These are phyloP conservation scores for Candida suzukii DNA, from an alignment of 805 yeast species.

Conservation along the genomic window DNA sequence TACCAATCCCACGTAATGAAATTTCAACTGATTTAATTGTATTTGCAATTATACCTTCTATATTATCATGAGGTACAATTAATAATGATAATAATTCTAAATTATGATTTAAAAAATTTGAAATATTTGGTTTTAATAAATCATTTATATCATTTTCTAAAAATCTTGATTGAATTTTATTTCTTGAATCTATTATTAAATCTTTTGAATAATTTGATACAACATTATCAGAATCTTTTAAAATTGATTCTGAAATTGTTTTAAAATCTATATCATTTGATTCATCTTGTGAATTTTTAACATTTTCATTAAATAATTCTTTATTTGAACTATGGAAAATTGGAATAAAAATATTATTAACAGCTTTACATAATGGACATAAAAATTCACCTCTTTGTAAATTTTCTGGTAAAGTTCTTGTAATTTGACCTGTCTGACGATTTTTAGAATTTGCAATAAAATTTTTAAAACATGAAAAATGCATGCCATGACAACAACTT, in stretches of 20 bases:
- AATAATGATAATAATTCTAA: conserved; percentile 11
- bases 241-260: background rate
- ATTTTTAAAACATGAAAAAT: conserved; percentile 64
- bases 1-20: conserved; percentile 52
- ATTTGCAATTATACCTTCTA: conserved; percentile 33
- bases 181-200: background rate
- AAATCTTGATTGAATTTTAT: background rate
- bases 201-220: background rate
- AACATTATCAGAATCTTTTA: background rate
- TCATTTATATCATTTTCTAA: background rate
- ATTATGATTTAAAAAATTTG: background rate
- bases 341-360: conserved; percentile 81
- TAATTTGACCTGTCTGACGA: conserved; percentile 58
- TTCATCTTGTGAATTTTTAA: background rate
- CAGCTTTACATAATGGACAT: conserved; percentile 87
- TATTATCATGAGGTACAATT: conserved; percentile 24
- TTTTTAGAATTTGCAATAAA: conserved; percentile 50
- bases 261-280: background rate
- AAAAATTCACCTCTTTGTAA: conserved; percentile 63
- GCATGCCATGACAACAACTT: conserved; percentile 95
- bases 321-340: conserved; percentile 49
- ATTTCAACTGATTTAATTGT: conserved; percentile 64
- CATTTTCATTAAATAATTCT: conserved; percentile 12
- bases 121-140: background rate
- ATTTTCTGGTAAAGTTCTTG: conserved; percentile 77